These are phyloP conservation scores for Carex myosuroides DNA, from an alignment of 176 grass and related monocot species.

Conservation along the genomic window DNA sequence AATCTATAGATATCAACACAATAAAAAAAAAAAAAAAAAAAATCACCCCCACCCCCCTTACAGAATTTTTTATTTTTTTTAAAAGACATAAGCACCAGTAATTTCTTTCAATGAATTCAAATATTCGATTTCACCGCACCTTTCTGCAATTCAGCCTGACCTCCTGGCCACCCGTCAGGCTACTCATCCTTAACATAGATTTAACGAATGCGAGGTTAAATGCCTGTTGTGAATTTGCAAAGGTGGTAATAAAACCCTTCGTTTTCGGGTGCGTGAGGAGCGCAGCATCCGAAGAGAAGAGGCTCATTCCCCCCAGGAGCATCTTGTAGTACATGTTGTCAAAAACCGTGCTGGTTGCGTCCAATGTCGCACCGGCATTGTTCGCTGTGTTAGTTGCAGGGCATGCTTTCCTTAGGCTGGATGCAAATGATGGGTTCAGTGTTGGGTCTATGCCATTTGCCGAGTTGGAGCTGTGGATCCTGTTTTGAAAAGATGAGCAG, in stretches of 20 bases:
- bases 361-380: constrained; percentile 49
- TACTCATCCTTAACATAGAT: constrained; percentile 75
- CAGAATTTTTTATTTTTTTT: not conserved
- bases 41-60: not conserved
- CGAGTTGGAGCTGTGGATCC: constrained; percentile 43
- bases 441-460: constrained; percentile 36
- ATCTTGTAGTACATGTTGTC: constrained; percentile 87
- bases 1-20: constrained; percentile 21
- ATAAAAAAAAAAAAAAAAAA: not conserved
- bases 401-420: constrained; percentile 41
- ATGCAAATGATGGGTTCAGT: constrained; percentile 61
- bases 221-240: constrained; percentile 42
- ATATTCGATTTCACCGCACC: constrained; percentile 5
- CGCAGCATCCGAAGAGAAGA: constrained; percentile 67
- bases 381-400: constrained; percentile 56
- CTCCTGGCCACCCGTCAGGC: constrained; percentile 49
- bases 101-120: not conserved
- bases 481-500: constrained; percentile 83
- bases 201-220: constrained; percentile 61
- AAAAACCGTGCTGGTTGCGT: constrained; percentile 48
- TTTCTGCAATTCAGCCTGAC: constrained; percentile 70
- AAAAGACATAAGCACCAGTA: not conserved
- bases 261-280: constrained; percentile 80
- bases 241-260: constrained; percentile 34
- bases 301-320: constrained; percentile 39